A percentile compares a stretch with the other conserved stretches of the same genome.
Evolutionary conservation across 2,329 filamentous ascomycete species (phyloP).

Genomic region (Talaromyces albobiverticillius): DNA sequence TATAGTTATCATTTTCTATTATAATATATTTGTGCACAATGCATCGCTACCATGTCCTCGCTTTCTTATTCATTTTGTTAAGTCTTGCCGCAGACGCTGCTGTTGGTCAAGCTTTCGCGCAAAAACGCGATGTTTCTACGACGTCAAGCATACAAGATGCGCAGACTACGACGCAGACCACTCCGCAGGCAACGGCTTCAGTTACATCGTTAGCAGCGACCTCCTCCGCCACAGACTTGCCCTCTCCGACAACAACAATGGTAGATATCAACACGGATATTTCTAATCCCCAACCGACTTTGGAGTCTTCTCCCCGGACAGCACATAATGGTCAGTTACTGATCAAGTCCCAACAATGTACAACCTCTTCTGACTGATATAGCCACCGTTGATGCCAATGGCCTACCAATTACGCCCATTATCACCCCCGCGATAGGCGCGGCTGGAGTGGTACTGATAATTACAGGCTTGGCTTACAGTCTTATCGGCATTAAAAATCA

Average conservation of each 20-base stretch:
- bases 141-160: conserved; percentile 5
- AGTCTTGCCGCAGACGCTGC: conserved; percentile 3
- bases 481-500: conserved; percentile 80
- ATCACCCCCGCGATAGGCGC: conserved; percentile 81
- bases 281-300: conserved; percentile 12
- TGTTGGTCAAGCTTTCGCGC: background rate
- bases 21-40: background rate
- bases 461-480: conserved; percentile 67
- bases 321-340: conserved; percentile 6
- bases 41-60: background rate
- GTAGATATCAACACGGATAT: conserved; percentile 13
- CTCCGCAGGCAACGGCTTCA: background rate
- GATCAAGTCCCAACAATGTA: background rate
- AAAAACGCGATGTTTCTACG: conserved; percentile 9
- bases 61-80: background rate
- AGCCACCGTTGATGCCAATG: conserved; percentile 24
- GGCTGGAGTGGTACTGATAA: conserved; percentile 71
- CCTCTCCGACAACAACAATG: conserved; percentile 9
- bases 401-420: conserved; percentile 67
- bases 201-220: background rate
- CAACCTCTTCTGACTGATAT: conserved; percentile 7
- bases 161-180: background rate
- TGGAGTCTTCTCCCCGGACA: background rate
- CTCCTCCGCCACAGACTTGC: conserved; percentile 1
- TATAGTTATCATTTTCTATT: background rate